Percentiles rank a stretch among this genome's conserved stretches.
These are phyloP conservation scores for Rhodotorula sp. DNA, from an alignment of 1,284 basidiomycete genomes.

Conservation along the genomic window DNA sequence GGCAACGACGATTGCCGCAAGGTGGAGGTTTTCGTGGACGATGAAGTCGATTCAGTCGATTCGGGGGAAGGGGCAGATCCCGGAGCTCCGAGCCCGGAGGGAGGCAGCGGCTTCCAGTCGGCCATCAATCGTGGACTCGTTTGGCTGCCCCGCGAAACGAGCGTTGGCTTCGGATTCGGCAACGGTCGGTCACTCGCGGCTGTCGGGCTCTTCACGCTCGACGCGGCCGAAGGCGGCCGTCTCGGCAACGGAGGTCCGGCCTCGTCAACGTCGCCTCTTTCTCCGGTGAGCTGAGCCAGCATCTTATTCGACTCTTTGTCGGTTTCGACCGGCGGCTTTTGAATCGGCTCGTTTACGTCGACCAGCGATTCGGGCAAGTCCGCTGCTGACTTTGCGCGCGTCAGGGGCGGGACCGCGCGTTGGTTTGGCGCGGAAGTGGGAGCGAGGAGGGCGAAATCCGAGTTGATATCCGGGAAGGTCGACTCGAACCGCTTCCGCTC, in stretches of 20 bases:
- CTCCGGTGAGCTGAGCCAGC: conserved; percentile 24
- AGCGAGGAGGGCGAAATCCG: conserved; percentile 1
- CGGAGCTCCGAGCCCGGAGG: not conserved
- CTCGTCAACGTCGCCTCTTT: not conserved
- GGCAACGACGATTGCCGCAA: conserved; percentile 22
- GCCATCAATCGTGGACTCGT: conserved; percentile 41
- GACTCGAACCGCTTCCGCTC: conserved; percentile 28
- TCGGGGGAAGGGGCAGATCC: no score
- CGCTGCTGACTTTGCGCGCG: not conserved
- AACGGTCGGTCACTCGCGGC: not conserved
- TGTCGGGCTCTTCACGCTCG: not conserved
- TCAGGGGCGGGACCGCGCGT: not conserved
- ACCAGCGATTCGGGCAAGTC: not conserved
- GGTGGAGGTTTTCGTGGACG: conserved; percentile 4
- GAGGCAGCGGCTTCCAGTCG: conserved; percentile 18
- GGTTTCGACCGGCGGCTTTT: not conserved
- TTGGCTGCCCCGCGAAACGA: conserved; percentile 41
- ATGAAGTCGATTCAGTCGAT: not conserved
- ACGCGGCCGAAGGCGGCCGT: conserved; percentile 6
- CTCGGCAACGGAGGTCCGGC: conserved; percentile 28
- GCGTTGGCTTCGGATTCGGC: conserved; percentile 26
- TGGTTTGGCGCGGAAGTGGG: not conserved
- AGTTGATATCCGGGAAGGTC: conserved; percentile 26
- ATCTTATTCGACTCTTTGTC: not conserved
- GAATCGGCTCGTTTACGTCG: not conserved